Evolutionary conservation across 2,329 filamentous ascomycete genomes (phyloP), one percentile per base, ranked within the genome.

Genomic region (Teratosphaeria gauchensis): DNA sequence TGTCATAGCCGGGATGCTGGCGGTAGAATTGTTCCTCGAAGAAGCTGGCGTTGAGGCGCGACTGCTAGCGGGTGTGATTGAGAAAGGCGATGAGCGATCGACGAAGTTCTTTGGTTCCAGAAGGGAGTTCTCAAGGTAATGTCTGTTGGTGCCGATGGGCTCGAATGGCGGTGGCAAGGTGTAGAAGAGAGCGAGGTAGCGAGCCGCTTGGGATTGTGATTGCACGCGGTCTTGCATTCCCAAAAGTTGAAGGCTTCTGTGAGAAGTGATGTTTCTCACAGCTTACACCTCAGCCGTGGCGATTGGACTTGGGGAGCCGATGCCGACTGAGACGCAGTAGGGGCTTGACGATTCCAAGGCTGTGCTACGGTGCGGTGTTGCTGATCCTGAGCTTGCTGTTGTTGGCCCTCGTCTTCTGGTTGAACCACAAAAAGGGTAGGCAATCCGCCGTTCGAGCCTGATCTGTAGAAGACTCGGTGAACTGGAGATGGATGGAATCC

Each of bases 131-230:
- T 48, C 42, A n/a, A 48, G 42, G 42, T 48, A 48, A 48, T 48
- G 42, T 48, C 42, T 48, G 16, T 48, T 48, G 42, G 42, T 48
- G 42, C 42, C 42, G 42, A 48, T 48, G 42, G 42, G 42, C 19
- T 48, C 42, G 16, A 48, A 48, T 6, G 42, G 42, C 3, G 42
- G 42, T 21, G 42, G 42, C 19, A 48, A 19, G 42, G 51, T 54
- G 51, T 56, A 42, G 51, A 59, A 59, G 11, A 46, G 54, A 4
- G 58, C 58, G 16, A 59, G 54, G 38, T 53, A 59, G 19, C 48
- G 54, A 3, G 58, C 58, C 31, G 58, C 58, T 56, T 59, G 54
- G 48, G 53, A 56, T 31, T 48, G 42, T 24, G 42, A 48, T 48
- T 48, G 42, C 42, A 48, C 42, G 19, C 32, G 55, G 12, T 38